These are phyloP conservation scores for Diaporthe citrichinensis DNA, from an alignment of 2,329 filamentous ascomycete genomes.

Conservation along the genomic window DNA sequence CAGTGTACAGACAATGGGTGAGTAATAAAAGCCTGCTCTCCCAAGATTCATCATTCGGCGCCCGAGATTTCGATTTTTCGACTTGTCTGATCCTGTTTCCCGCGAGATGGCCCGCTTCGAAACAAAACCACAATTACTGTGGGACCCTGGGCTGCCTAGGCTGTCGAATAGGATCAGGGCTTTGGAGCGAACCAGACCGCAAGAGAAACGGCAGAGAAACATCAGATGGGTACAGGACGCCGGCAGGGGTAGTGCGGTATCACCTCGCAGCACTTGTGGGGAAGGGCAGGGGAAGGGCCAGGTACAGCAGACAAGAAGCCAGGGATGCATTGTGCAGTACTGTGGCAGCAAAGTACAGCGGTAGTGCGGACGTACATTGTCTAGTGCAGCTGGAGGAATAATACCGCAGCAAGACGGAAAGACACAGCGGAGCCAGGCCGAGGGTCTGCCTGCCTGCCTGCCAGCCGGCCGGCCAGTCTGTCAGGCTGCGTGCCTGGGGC, in stretches of 20 bases:
- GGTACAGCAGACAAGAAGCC: conserved; percentile 2
- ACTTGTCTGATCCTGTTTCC: conserved; percentile 15
- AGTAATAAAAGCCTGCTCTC: not conserved
- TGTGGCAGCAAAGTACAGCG: not conserved
- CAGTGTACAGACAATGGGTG: not conserved
- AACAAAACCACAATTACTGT: conserved; percentile 24
- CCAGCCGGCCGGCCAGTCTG: not conserved
- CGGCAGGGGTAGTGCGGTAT: conserved; percentile 18
- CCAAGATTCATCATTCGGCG: not conserved
- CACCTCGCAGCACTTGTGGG: conserved; percentile 29
- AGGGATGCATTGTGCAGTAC: conserved; percentile 6
- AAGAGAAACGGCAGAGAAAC: conserved; percentile 33
- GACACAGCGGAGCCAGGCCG: conserved; percentile 21
- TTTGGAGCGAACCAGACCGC: conserved; percentile 31
- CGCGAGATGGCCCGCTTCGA: conserved; percentile 23
- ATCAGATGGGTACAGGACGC: conserved; percentile 32
- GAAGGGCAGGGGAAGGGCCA: conserved; percentile 13
- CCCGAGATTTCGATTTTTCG: not conserved
- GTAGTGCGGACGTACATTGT: not conserved
- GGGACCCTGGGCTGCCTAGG: not conserved
- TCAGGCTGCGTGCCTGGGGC: not conserved
- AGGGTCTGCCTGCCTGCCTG: not conserved
- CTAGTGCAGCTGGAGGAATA: conserved; percentile 5
- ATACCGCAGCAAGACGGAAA: conserved; percentile 10
- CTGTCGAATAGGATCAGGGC: conserved; percentile 27